Evolutionary conservation across 164 flowering plant genomes (phyloP), one percentile per base, ranked within the genome.

Genomic region (Paratinospora sagittata): DNA sequence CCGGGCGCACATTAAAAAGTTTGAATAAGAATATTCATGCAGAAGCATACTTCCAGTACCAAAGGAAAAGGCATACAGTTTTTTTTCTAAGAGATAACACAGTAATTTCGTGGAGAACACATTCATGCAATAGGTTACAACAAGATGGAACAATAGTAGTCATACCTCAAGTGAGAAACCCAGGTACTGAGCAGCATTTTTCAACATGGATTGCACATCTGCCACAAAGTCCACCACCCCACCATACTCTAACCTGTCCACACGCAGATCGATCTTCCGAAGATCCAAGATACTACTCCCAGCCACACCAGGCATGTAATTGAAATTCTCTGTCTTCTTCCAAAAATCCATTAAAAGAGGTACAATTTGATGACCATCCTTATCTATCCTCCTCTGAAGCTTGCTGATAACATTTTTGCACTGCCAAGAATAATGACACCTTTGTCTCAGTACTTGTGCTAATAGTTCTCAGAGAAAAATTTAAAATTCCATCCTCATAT

Each of bases 191-290:
- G 86, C 85, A 8, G 87, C 89, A 76, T 80, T 78, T 77, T 85
- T 93, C 76, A 96, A 77, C 98, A 96, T 87, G 30, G 72, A 73
- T 76, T 96, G 99, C 78, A 96, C 93, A 69, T 93, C 98, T 27
- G 80, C 70, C 27, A 90, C 93, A 73, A 93, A 83, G 60, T 91
- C 99, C 87, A 82, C 86, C 61, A 91, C 88, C 65, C 90, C 89
- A 79, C 37, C 67, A 73, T 93, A 91, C 78, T 89, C 91, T 0
- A 78, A 77, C 70, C 91, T 83, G 41, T 96, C 99, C 43, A 93
- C 77, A 23, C 96, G 92, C 63, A 80, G 84, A 78, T 91, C 95
- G 65, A 96, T 90, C 76, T 78, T 87, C 63, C 81, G 81, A 34
- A 93, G 70, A 81, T 91, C 89, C 76, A 89, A 80, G 61, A 81